Percentiles rank a stretch among this genome's conserved stretches.
These are phyloP conservation scores for Exophiala sp. DNA, from an alignment of 2,329 filamentous ascomycete genomes.

Conservation along the genomic window DNA sequence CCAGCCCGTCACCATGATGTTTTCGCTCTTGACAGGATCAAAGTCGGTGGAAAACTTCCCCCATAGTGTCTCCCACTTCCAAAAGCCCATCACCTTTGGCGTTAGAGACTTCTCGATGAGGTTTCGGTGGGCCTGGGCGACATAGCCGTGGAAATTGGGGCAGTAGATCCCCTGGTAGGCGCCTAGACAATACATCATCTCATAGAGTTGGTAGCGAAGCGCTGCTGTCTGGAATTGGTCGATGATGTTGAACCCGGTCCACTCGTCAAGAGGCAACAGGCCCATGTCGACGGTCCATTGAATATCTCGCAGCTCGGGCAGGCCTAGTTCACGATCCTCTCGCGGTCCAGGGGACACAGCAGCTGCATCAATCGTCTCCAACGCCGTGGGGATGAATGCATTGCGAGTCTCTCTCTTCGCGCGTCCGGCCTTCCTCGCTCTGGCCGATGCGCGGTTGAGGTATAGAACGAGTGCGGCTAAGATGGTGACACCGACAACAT, in stretches of 20 bases:
- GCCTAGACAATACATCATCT: slow-evolving; percentile 6
- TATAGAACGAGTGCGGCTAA: slow-evolving; percentile 12
- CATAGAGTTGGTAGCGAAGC: slow-evolving; percentile 14
- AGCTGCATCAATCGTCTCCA: slow-evolving; percentile 15
- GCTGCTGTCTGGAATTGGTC: slow-evolving; percentile 16
- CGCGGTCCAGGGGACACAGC: slow-evolving; percentile 1
- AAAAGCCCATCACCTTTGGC: slow-evolving; percentile 11
- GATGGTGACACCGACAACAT: slow-evolving; percentile 8
- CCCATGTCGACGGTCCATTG: slow-evolving; percentile 17
- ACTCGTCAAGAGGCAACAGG: slow-evolving; percentile 11
- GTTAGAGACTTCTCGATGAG: slow-evolving; percentile 14
- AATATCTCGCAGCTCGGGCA: slow-evolving; percentile 12
- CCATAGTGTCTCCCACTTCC: slow-evolving; percentile 17
- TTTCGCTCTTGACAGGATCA: slow-evolving; percentile 17
- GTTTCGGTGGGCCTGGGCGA: slow-evolving; percentile 7
- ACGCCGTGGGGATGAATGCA: slow-evolving; percentile 4
- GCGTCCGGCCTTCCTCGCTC: too few species aligned
- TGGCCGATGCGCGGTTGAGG: too few species aligned
- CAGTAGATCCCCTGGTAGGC: slow-evolving; percentile 11
- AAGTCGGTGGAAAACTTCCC: slow-evolving; percentile 19
- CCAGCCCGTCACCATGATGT: slow-evolving; percentile 21
- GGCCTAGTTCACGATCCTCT: slow-evolving; percentile 17
- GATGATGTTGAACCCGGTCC: slow-evolving; percentile 13
- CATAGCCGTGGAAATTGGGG: slow-evolving; percentile 16
- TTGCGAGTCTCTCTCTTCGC: too few species aligned